Evolutionary conservation across 1,139 yeast genomes (phyloP).

Genomic region (Williopsis jadinii): DNA sequence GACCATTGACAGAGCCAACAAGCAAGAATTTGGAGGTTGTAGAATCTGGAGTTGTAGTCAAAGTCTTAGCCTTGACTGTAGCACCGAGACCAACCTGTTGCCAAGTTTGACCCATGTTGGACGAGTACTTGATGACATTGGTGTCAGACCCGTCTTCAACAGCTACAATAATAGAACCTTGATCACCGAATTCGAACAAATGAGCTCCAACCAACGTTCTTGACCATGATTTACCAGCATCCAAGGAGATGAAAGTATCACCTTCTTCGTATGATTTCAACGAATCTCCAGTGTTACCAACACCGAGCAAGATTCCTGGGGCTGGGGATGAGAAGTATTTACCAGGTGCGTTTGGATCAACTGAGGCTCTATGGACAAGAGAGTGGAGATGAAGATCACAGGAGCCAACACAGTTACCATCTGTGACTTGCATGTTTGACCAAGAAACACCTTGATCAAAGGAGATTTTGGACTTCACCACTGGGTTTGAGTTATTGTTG

Average conservation of each 20-base stretch:
- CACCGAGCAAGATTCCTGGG: constrained; percentile 63
- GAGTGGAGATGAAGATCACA: constrained; percentile 14
- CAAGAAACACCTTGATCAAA: constrained; percentile 64
- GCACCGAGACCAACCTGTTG: constrained; percentile 38
- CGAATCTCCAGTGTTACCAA: constrained; percentile 45
- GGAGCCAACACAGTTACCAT: constrained; percentile 23
- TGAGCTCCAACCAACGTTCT: constrained; percentile 49
- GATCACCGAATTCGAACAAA: constrained; percentile 65
- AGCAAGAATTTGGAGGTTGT: constrained; percentile 55
- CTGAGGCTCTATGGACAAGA: constrained; percentile 14
- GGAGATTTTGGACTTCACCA: constrained; percentile 38
- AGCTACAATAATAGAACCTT: constrained; percentile 69
- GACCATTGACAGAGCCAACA: constrained; percentile 35
- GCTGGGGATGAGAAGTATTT: constrained; percentile 46
- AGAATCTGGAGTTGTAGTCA: constrained; percentile 62
- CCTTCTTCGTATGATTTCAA: constrained; percentile 23
- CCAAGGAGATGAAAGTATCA: constrained; percentile 61
- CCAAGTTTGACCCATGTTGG: constrained; percentile 76
- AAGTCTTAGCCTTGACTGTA: constrained; percentile 39
- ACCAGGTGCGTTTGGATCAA: constrained; percentile 17
- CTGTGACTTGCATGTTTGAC: constrained; percentile 42
- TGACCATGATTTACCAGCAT: constrained; percentile 73
- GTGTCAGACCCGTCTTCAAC: constrained; percentile 30
- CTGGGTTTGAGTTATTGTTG: constrained; percentile 25
- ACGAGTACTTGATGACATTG: constrained; percentile 43